Evolutionary conservation across 2,329 filamentous ascomycete genomes (phyloP).

Genomic region (Coleophoma cylindrospora): DNA sequence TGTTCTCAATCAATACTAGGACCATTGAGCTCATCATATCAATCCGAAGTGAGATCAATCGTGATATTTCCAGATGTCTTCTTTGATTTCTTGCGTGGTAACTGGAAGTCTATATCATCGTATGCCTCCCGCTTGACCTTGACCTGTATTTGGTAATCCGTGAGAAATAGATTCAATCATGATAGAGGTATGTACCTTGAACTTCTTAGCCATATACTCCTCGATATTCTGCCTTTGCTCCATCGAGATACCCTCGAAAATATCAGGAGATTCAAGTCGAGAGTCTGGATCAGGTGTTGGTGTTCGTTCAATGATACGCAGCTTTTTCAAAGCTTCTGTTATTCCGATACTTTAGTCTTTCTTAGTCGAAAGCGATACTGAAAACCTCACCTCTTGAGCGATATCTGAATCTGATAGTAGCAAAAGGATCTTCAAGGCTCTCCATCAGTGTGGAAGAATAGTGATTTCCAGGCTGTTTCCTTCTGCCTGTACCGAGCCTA

Average conservation of each 20-base stretch:
- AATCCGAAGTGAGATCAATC: slow-evolving; percentile 8
- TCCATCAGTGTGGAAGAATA: slow-evolving; percentile 3
- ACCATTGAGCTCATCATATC: not conserved
- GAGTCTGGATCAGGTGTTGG: slow-evolving; percentile 5
- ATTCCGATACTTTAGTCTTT: not conserved
- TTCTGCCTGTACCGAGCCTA: not conserved
- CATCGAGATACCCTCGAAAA: not conserved
- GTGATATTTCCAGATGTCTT: slow-evolving; percentile 6
- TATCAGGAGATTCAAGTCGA: not conserved
- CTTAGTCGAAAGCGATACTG: not conserved
- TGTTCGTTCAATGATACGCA: slow-evolving; percentile 13
- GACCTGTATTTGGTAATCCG: not conserved
- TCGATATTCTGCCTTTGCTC: not conserved
- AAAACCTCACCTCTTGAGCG: slow-evolving; percentile 12
- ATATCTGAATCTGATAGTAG: slow-evolving; percentile 20
- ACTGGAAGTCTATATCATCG: not conserved
- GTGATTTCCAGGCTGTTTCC: not conserved
- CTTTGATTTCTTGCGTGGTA: not conserved
- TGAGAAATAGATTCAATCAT: not conserved
- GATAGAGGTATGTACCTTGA: not conserved
- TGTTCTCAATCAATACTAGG: not conserved
- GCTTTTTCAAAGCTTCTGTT: slow-evolving; percentile 14
- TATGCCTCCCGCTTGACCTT: slow-evolving; percentile 4
- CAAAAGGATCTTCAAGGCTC: slow-evolving; percentile 12
- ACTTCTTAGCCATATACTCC: not conserved